Base-by-base conservation (phyloP, 2,329 filamentous ascomycete genomes). In the Cladosporium sp. region DNA sequence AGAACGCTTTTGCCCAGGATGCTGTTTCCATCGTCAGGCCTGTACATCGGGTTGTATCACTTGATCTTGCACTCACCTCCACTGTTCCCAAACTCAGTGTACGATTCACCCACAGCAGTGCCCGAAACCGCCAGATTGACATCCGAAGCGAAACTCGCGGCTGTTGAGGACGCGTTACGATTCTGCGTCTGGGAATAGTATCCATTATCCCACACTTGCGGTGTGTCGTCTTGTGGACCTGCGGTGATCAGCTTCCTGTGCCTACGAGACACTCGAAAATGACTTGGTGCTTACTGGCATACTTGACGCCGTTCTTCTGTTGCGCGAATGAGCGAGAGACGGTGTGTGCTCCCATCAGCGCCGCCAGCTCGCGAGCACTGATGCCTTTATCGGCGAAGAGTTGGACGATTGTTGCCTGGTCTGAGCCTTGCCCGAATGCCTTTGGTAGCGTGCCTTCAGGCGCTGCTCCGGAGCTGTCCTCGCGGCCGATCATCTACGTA, bases 331-430 rank as follows among this genome's bases (percentile, higher is more conserved):
- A 77, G 56, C 69, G 72, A 6, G 74, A 72, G 7, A 73, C 68
- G 1, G 74, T 74, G 62, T 82, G 79, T 0, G 79, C 78, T 45
- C 80, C 79, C 3, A 82, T 60, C 1, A 82, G 72, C 1, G 79
- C 78, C 1, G 76, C 73, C 3, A 82, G 70, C 46, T 79, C 78
- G 28, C 66, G 63, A 1, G 76, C 64, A 6, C 64, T 66, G 65
- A 81, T 76, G 1, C 77, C 77, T 65, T 81, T 80, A 54, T 70
- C 71, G 19, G 61, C 54, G 62, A 80, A 81, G 6, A 78, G 67
- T 3, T 66, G 57, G 48, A 79, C 70, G 34, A 80, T 66, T 10
- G 63, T 66, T 22, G 73, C 65, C 38, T 63, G 55, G 16, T 59
- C 56, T 10, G 60, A 58, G 14, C 74, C 74, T 11, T 65, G 53